phyloP scores from a whole-genome alignment of 75 land plant genomes.

The Cryptomeria japonica region DNA sequence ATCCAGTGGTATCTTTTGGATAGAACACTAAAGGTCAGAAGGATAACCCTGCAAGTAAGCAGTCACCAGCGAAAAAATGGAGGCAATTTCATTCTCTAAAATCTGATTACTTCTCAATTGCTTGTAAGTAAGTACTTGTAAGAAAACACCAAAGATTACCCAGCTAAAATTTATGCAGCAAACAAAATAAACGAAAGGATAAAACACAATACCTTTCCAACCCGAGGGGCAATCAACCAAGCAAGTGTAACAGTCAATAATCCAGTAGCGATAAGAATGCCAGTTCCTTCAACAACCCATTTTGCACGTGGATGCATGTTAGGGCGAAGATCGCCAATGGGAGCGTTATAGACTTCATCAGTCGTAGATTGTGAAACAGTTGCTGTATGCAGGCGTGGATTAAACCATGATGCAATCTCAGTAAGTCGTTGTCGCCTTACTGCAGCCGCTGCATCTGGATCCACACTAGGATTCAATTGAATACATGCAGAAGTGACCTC shows the following conservation, averaged over 20 bases:
- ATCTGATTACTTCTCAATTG: not conserved
- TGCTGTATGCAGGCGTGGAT: conserved; percentile 27
- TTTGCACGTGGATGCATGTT: conserved; percentile 43
- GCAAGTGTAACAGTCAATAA: conserved; percentile 65
- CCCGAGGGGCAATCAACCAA: conserved; percentile 81
- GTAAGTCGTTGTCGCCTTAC: conserved; percentile 64
- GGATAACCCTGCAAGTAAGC: not conserved
- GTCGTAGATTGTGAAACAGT: conserved; percentile 32
- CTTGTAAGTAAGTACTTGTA: not conserved
- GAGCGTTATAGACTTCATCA: conserved; percentile 31
- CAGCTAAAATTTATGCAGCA: not conserved
- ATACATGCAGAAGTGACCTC: conserved; percentile 30
- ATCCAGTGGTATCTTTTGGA: not conserved
- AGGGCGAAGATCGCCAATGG: conserved; percentile 21
- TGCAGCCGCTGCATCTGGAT: conserved; percentile 76
- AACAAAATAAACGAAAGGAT: not conserved
- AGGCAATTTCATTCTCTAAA: not conserved
- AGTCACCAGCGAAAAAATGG: not conserved
- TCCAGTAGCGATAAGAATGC: conserved; percentile 71
- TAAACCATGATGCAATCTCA: conserved; percentile 73
- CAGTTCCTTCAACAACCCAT: conserved; percentile 72
- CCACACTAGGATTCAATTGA: conserved; percentile 37
- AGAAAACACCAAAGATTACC: not conserved
- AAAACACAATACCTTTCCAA: conserved; percentile 62
- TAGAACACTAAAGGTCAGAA: not conserved